Conservation (phyloP, 2,329 filamentous ascomycete genomes). For the Ceratocystis eucalypticola region DNA sequence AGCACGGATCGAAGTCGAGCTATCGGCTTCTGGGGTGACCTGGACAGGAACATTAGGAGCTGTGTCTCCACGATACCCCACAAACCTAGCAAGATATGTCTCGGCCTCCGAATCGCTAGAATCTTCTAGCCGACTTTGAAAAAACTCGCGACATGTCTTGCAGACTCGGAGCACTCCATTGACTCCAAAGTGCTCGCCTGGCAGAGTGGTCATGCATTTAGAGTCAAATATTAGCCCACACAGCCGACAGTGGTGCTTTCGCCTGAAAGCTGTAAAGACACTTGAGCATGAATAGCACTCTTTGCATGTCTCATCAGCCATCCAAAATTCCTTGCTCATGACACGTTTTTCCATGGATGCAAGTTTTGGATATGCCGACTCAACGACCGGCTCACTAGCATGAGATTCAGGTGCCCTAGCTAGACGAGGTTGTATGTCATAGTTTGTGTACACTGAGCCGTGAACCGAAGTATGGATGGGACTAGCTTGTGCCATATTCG, state of each 20-base stretch:
- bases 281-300: constrained; percentile 90
- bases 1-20: constrained; percentile 18
- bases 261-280: constrained; percentile 80
- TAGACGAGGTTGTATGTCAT: constrained; percentile 34
- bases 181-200: constrained; percentile 77
- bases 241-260: constrained; percentile 90
- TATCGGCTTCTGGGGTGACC: constrained; percentile 10
- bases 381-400: constrained; percentile 41
- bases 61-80: constrained; percentile 12
- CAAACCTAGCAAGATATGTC: constrained; percentile 43
- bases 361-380: constrained; percentile 46
- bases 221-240: constrained; percentile 99
- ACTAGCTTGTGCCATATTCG: constrained; percentile 42
- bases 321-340: constrained; percentile 93
- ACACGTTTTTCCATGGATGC: constrained; percentile 73
- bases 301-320: constrained; percentile 96
- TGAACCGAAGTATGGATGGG: constrained; percentile 44
- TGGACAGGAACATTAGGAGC: constrained; percentile 11
- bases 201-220: constrained; percentile 85
- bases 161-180: constrained; percentile 75
- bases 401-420: constrained; percentile 40
- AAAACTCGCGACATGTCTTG: constrained; percentile 81
- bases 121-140: constrained; percentile 69
- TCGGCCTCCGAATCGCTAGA: constrained; percentile 62
- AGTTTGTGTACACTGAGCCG: constrained; percentile 42